A percentile compares a stretch with the other conserved stretches of the same genome.
These are phyloP conservation scores for Diplogelasinospora grovesii DNA, from an alignment of 495 filamentous ascomycete species.

Conservation along the genomic window DNA sequence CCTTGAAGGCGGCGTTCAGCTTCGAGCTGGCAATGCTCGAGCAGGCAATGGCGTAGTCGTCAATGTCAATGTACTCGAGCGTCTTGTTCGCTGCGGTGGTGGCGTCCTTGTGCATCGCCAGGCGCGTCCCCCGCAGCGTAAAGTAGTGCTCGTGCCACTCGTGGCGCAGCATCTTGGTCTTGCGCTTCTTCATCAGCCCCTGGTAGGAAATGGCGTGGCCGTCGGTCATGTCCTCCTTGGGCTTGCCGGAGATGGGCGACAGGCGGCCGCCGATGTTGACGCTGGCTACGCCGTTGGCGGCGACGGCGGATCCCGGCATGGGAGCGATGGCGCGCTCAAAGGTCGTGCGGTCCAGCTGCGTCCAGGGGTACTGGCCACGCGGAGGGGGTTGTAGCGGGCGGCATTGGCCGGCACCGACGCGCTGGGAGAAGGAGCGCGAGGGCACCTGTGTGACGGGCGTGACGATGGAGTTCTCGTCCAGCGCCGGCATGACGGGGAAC, in stretches of 20 bases:
- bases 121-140: constrained; percentile 72
- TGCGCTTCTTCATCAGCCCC: constrained; percentile 93
- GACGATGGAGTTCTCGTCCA: constrained; percentile 44
- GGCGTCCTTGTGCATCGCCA: constrained; percentile 74
- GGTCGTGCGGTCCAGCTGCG: constrained; percentile 29
- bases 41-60: constrained; percentile 92
- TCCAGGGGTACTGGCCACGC: constrained; percentile 43
- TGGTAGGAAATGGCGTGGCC: constrained; percentile 54
- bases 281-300: constrained; percentile 3
- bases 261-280: constrained; percentile 48
- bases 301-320: constrained; percentile 15
- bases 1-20: constrained; percentile 81
- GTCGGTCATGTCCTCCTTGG: constrained; percentile 29
- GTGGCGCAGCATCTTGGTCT: constrained; percentile 78
- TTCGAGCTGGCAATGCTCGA: constrained; percentile 68
- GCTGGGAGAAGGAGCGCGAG: constrained; percentile 27
- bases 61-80: constrained; percentile 83
- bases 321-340: constrained; percentile 33
- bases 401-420: constrained; percentile 20
- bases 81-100: constrained; percentile 46
- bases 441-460: constrained; percentile 20
- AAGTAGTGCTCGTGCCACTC: constrained; percentile 93
- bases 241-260: constrained; percentile 20
- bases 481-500: constrained; percentile 48
- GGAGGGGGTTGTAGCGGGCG: constrained; percentile 39